Percentiles rank a stretch among this genome's conserved stretches.
phyloP scores from a whole-genome alignment of 202 grass and related monocot genomes.

The Saccharum hybrid region DNA sequence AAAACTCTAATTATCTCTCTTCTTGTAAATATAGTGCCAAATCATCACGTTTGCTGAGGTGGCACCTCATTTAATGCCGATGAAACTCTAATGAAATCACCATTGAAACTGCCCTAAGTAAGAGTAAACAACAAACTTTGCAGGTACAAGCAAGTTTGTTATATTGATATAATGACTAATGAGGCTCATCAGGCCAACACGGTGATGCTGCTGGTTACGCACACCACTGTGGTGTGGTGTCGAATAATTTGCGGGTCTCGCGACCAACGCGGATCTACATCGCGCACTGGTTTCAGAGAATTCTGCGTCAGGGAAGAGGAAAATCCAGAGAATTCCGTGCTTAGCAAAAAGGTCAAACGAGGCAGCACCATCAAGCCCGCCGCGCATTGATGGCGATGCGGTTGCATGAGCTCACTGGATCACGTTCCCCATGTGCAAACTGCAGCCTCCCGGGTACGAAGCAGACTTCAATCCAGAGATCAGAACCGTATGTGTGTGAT shows the following conservation, averaged over 20 bases:
- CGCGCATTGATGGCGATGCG: background rate
- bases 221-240: too few species aligned
- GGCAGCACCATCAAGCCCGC: background rate
- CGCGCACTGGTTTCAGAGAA: background rate
- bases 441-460: background rate
- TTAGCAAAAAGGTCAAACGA: background rate
- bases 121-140: constrained; percentile 26
- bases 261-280: background rate
- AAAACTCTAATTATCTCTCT: too few species aligned
- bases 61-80: too few species aligned
- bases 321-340: background rate
- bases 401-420: background rate
- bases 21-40: too few species aligned
- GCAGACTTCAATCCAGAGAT: background rate
- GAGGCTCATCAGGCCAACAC: too few species aligned
- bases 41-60: too few species aligned
- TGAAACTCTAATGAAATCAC: too few species aligned
- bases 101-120: background rate
- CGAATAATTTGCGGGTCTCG: too few species aligned
- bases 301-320: background rate
- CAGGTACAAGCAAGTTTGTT: background rate
- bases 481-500: background rate
- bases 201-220: too few species aligned
- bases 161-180: background rate
- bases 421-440: background rate